These are phyloP conservation scores for Plasmopara muralis DNA, from an alignment of 352 stramenopile species.

Conservation along the genomic window DNA sequence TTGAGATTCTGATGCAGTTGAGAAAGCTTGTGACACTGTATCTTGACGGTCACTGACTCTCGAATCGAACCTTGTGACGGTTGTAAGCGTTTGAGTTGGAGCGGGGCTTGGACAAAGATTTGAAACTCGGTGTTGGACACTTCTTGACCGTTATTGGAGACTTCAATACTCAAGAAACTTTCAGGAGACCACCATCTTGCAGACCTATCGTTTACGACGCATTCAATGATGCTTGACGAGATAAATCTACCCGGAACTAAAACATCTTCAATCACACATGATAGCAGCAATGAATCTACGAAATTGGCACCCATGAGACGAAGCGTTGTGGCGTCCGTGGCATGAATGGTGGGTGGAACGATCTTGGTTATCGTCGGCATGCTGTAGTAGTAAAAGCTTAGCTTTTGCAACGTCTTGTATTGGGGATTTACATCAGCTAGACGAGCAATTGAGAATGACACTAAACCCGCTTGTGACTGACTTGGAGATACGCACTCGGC, in stretches of 20 bases:
- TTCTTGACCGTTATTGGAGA: conserved; percentile 90
- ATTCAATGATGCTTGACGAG: conserved; percentile 22
- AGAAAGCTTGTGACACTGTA: conserved; percentile 23
- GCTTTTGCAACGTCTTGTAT: neutral
- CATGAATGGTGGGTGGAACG: conserved; percentile 15
- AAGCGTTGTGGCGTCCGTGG: conserved; percentile 5
- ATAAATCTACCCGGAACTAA: conserved; percentile 25
- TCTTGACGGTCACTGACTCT: conserved; percentile 14
- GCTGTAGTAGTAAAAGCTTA: conserved; percentile 20
- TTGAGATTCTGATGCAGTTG: conserved; percentile 22
- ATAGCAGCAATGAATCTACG: conserved; percentile 30
- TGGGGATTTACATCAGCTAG: conserved; percentile 1
- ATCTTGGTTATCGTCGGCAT: conserved; percentile 11
- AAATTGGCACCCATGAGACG: conserved; percentile 30
- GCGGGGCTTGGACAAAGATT: conserved; percentile 39
- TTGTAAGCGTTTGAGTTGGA: conserved; percentile 16
- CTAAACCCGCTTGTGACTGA: conserved; percentile 1
- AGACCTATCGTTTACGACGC: conserved; percentile 12
- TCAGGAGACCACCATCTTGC: conserved; percentile 5
- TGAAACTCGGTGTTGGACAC: conserved; percentile 79
- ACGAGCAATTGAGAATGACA: conserved; percentile 21
- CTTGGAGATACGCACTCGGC: conserved; percentile 23
- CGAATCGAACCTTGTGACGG: conserved; percentile 20
- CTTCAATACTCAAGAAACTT: conserved; percentile 53
- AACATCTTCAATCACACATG: conserved; percentile 26